Percentiles rank a stretch among this genome's conserved stretches.
Evolutionary conservation across 1,284 basidiomycete genomes (phyloP).

Genomic region (Pascua guehoae): DNA sequence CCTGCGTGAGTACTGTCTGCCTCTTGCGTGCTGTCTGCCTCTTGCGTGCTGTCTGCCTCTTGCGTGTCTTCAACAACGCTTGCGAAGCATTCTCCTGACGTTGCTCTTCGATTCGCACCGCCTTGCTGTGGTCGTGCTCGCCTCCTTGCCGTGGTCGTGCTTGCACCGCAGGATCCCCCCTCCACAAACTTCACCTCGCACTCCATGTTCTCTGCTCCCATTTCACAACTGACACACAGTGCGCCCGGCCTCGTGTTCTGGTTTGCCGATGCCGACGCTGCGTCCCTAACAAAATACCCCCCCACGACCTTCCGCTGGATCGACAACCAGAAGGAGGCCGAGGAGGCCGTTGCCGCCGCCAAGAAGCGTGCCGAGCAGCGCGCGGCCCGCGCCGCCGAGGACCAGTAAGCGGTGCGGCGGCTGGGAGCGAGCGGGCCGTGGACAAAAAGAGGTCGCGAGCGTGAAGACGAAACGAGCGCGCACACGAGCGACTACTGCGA

Average conservation of each 20-base stretch:
- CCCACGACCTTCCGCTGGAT: constrained; percentile 49
- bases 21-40: no score
- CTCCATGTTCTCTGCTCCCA: background rate
- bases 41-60: no score
- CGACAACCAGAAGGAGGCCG: constrained; percentile 48
- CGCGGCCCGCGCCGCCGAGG: constrained; percentile 21
- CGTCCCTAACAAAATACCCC: constrained; percentile 50
- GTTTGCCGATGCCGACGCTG: constrained; percentile 80
- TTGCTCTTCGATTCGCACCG: no score
- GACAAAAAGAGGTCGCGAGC: no score
- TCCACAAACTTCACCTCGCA: no score
- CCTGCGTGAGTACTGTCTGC: constrained; percentile 55
- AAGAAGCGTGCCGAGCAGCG: constrained; percentile 30
- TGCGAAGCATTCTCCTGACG: no score
- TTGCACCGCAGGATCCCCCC: background rate
- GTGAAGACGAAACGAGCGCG: no score
- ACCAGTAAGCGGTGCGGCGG: background rate
- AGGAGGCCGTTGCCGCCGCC: constrained; percentile 45
- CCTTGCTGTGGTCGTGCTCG: no score
- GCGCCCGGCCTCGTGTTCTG: constrained; percentile 84
- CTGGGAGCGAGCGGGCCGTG: no score
- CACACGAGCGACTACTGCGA: no score
- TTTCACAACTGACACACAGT: constrained; percentile 16
- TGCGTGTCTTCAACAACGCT: no score
- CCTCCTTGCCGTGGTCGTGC: no score